Evolutionary conservation across 805 yeast species (phyloP).

Genomic region (Cyberlindnera nakhonratchasimensis): DNA sequence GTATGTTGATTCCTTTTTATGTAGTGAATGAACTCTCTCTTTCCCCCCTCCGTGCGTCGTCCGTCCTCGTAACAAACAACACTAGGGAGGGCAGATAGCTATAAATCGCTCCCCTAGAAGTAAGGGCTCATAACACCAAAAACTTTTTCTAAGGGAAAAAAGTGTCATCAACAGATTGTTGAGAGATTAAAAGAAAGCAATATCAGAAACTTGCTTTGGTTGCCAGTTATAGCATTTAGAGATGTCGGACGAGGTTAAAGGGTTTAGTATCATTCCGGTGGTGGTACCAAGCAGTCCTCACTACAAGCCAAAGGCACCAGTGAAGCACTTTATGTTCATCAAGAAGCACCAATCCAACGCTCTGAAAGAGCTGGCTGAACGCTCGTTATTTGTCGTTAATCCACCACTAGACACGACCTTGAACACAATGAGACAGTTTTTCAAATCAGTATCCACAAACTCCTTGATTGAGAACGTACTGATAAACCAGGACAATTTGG

Average conservation of each 20-base stretch:
- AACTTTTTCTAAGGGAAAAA: too few relatives aligned
- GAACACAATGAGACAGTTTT: constrained; percentile 50
- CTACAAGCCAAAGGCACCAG: constrained; percentile 18
- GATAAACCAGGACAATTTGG: constrained; percentile 40
- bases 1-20: too few relatives aligned
- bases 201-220: too few relatives aligned
- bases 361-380: constrained; percentile 42
- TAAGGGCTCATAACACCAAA: too few relatives aligned
- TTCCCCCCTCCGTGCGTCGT: too few relatives aligned
- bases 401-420: constrained; percentile 62
- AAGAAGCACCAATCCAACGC: constrained; percentile 57
- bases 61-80: too few relatives aligned
- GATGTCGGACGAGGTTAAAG: constrained; percentile 44
- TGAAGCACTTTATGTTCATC: constrained; percentile 56
- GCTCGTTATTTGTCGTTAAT: constrained; percentile 73
- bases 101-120: too few relatives aligned
- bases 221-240: too few relatives aligned
- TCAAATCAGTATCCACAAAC: constrained; percentile 58
- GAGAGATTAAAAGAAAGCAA: too few relatives aligned
- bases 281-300: constrained; percentile 32
- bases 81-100: too few relatives aligned
- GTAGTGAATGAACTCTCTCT: too few relatives aligned
- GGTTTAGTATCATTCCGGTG: constrained; percentile 52
- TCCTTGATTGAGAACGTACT: constrained; percentile 55
- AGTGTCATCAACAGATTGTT: too few relatives aligned